Percentiles rank a stretch among this genome's conserved stretches.
phyloP scores from a whole-genome alignment of 2,329 filamentous ascomycete species.

The Onygena corvina region DNA sequence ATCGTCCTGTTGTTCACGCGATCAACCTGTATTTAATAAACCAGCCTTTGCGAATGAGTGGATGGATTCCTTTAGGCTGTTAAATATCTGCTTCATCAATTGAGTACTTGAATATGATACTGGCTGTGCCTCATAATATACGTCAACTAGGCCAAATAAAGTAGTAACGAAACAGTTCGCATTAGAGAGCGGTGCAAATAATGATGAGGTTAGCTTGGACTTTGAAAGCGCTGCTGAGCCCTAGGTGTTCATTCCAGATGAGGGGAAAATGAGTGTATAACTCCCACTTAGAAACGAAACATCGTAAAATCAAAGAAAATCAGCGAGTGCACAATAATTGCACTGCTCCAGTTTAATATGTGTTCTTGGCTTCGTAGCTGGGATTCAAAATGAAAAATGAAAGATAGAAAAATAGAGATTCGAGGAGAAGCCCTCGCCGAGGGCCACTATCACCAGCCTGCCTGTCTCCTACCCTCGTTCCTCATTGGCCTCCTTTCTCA shows the following conservation, averaged over 20 bases:
- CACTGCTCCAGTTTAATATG: not conserved
- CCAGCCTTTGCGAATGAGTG: not conserved
- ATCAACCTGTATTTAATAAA: not conserved
- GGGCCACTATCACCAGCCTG: not conserved
- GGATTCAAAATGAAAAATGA: not conserved
- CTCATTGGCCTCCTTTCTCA: conserved; percentile 13
- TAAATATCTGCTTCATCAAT: too few species aligned
- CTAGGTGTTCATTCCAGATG: too few species aligned
- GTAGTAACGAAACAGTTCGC: too few species aligned
- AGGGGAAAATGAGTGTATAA: not conserved
- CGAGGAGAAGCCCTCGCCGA: not conserved
- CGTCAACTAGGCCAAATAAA: too few species aligned
- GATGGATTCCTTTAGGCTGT: not conserved
- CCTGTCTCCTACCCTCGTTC: not conserved
- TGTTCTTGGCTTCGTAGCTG: conserved; percentile 1
- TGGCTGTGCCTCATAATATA: too few species aligned
- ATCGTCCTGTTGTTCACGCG: not conserved
- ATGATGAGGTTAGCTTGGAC: too few species aligned
- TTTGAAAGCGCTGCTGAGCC: too few species aligned
- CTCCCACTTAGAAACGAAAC: not conserved
- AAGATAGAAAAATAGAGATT: not conserved
- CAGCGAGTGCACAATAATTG: not conserved
- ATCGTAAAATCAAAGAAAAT: not conserved
- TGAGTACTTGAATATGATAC: too few species aligned
- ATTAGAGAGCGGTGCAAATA: too few species aligned